phyloP scores from a whole-genome alignment of 1,139 yeast species.

The Saccharomycopsis hybrid region DNA sequence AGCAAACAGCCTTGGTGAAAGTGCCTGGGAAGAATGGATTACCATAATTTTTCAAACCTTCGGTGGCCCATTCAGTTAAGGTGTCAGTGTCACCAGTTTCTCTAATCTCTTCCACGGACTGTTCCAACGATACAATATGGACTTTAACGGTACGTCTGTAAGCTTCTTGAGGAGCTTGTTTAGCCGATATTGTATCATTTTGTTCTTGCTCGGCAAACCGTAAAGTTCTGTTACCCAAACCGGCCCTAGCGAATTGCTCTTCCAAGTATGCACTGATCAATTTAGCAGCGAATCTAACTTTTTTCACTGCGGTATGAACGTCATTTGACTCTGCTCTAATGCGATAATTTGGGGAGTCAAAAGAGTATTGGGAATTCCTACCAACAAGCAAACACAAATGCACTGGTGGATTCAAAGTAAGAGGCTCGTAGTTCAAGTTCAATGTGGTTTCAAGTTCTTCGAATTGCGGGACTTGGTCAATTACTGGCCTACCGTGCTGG shows the following conservation, averaged over 20 bases:
- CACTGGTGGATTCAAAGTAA: constrained; percentile 66
- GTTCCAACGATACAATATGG: constrained; percentile 63
- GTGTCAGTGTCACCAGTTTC: constrained; percentile 74
- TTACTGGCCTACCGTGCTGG: constrained; percentile 25
- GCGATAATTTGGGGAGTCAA: constrained; percentile 63
- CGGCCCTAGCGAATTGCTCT: constrained; percentile 79
- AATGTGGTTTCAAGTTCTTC: constrained; percentile 23
- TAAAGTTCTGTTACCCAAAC: constrained; percentile 76
- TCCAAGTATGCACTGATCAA: constrained; percentile 90
- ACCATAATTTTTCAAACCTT: constrained; percentile 47
- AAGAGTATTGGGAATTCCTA: constrained; percentile 63
- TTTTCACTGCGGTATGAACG: constrained; percentile 65
- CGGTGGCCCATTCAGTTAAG: constrained; percentile 70
- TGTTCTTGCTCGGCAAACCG: constrained; percentile 64
- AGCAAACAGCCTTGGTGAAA: background rate
- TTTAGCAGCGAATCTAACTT: constrained; percentile 78
- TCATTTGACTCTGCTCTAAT: constrained; percentile 54
- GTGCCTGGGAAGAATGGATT: background rate
- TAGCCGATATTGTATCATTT: constrained; percentile 41
- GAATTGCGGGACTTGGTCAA: constrained; percentile 9
- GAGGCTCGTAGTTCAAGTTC: constrained; percentile 48
- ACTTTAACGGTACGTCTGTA: constrained; percentile 64
- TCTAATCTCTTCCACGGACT: constrained; percentile 63
- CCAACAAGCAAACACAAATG: constrained; percentile 77
- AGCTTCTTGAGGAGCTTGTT: constrained; percentile 32